Evolutionary conservation across 2,329 filamentous ascomycete species (phyloP).

Genomic region (Aspergillus pseudoglaucus): DNA sequence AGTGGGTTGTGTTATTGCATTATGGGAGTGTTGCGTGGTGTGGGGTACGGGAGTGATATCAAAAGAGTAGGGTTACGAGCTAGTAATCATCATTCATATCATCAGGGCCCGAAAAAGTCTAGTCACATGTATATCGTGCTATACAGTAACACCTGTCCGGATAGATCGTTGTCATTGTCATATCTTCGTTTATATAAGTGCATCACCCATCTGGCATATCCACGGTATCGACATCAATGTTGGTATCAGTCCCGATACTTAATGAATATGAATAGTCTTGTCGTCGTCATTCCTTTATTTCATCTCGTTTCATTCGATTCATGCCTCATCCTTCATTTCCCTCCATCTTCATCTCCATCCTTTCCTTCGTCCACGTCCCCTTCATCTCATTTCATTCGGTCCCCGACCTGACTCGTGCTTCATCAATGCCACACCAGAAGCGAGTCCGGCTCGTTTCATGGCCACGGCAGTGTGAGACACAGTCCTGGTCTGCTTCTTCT

Average conservation of each 20-base stretch:
- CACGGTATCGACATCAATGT: neutral
- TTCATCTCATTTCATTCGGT: neutral
- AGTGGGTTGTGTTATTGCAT: too few relatives aligned
- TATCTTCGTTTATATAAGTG: conserved; percentile 2
- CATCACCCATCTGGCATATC: conserved; percentile 6
- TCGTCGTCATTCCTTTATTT: neutral
- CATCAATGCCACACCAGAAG: conserved; percentile 4
- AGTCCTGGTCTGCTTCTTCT: conserved; percentile 1
- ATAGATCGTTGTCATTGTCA: conserved; percentile 2
- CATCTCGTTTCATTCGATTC: neutral
- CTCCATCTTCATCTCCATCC: neutral
- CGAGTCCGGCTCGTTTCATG: conserved; percentile 12
- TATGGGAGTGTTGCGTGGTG: too few relatives aligned
- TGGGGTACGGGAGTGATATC: too few relatives aligned
- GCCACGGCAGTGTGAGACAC: neutral
- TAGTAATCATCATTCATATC: too few relatives aligned
- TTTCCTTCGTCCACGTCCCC: neutral
- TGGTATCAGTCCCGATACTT: too few relatives aligned
- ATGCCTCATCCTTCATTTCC: neutral
- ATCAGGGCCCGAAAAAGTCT: too few relatives aligned
- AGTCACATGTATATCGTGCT: too few relatives aligned
- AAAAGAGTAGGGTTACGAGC: too few relatives aligned
- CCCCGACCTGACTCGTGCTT: neutral
- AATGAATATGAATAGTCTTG: neutral
- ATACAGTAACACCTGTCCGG: neutral